These are phyloP conservation scores for Cyberlindnera saturnus DNA, from an alignment of 805 yeast genomes.

Conservation along the genomic window DNA sequence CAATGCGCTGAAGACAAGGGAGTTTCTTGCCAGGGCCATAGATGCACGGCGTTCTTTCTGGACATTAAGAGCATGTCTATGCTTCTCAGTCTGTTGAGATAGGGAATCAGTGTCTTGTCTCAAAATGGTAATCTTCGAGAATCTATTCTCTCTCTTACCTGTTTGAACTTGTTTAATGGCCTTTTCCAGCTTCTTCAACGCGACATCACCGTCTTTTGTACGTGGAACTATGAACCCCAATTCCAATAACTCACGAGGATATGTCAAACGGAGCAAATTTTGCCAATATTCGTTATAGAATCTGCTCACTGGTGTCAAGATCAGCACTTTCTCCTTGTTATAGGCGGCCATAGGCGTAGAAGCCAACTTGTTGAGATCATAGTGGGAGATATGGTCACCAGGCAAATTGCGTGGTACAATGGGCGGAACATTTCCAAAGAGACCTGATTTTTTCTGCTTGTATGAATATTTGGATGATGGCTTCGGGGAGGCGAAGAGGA, in stretches of 20 bases:
- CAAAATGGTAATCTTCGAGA: conserved; percentile 77
- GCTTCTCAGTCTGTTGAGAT: conserved; percentile 72
- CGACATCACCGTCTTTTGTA: conserved; percentile 72
- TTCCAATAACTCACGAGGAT: conserved; percentile 81
- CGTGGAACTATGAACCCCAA: conserved; percentile 91
- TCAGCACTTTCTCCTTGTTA: conserved; percentile 76
- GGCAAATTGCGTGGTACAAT: conserved; percentile 58
- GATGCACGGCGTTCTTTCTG: conserved; percentile 85
- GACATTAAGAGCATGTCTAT: conserved; percentile 78
- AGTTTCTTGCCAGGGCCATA: conserved; percentile 94
- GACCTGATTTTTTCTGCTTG: conserved; percentile 22
- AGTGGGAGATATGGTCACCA: conserved; percentile 72
- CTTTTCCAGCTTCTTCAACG: conserved; percentile 62
- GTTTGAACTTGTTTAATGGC: conserved; percentile 72
- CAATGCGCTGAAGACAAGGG: conserved; percentile 79
- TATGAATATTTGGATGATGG: conserved; percentile 22
- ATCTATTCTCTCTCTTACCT: conserved; percentile 56
- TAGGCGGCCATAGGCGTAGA: conserved; percentile 66
- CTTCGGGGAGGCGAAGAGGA: conserved; percentile 32
- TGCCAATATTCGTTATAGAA: conserved; percentile 87
- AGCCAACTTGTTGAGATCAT: conserved; percentile 73
- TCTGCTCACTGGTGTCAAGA: conserved; percentile 85
- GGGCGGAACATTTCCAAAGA: conserved; percentile 41
- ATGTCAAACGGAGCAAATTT: conserved; percentile 64
- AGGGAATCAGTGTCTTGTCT: conserved; percentile 86